Evolutionary conservation across 169 alveolate genomes (phyloP), one percentile per base, ranked within the genome.

Genomic region (Cryptosporidium sp.): DNA sequence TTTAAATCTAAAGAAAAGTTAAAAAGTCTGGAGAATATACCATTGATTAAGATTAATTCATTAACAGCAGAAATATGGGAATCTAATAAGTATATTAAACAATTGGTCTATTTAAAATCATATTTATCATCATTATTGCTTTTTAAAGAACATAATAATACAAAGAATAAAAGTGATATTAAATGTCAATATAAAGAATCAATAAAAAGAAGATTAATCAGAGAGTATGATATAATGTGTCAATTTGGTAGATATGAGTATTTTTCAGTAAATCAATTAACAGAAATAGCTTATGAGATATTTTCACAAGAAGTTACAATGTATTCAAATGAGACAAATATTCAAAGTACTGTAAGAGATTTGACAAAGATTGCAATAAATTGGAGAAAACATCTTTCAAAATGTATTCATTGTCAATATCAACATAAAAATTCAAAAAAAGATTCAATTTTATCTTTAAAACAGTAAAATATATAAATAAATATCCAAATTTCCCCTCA

Each of bases 161-260:
- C n/a, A n/a, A n/a, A 23, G 6, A 21, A 23, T 1, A 21, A 55
- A 5, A 26, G 29, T 16, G 29, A 55, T 18, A 35, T 7, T 45
- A 75, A 80, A 39, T 80, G 89, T 29, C 89, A 80, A 26, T 80
- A 62, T 80, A 80, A 80, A 41, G 89, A 80, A 50, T 80, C 89
- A 41, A 80, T 80, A 59, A 80, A 80, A 48, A 80, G 75, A 80
- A 80, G 89, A 65, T 43, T 80, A 58, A 29, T 26, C 0, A 59
- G 89, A 41, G 89, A 80, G 18, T 59, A 80, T 65, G 50, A 65
- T n/a, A 65, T 80, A 23, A 43, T 59, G 2, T 14, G 45, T 23
- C 62, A 41, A 26, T 29, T 16, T 52, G 89, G 65, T 43, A 41
- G 48, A 62, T 31, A 31, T 58, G 75, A 65, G 2, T 80, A 80